These are phyloP conservation scores for Mortierella antarctica DNA, from an alignment of 192 early-diverging fungal species.

Conservation along the genomic window DNA sequence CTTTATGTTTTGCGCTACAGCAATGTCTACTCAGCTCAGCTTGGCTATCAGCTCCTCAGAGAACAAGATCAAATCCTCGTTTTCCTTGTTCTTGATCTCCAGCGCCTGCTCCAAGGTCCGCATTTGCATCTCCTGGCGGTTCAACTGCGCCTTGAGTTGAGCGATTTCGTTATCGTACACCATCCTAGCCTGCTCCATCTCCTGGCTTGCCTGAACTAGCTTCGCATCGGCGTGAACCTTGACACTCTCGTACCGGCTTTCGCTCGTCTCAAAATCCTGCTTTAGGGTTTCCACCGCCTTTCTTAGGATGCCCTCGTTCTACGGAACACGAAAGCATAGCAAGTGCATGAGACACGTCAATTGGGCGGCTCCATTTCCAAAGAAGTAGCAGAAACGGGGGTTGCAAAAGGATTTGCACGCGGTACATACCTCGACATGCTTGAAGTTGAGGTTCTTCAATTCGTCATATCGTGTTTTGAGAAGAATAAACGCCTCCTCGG, in stretches of 20 bases:
- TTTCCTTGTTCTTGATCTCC: slow-evolving; percentile 48
- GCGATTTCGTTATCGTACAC: slow-evolving; percentile 33
- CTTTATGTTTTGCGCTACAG: not conserved
- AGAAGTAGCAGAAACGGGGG: not conserved
- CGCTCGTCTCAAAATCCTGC: slow-evolving; percentile 48
- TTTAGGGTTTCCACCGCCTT: slow-evolving; percentile 48
- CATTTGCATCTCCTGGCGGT: slow-evolving; percentile 46
- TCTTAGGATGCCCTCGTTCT: slow-evolving; percentile 44
- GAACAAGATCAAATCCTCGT: slow-evolving; percentile 46
- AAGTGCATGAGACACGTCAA: not conserved
- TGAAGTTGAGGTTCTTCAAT: slow-evolving; percentile 30
- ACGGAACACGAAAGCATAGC: not conserved
- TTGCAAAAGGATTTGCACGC: not conserved
- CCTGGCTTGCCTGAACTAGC: slow-evolving; percentile 21
- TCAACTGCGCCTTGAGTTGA: slow-evolving; percentile 21
- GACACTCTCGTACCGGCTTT: slow-evolving; percentile 37
- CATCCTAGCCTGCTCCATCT: slow-evolving; percentile 36
- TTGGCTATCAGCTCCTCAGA: slow-evolving; percentile 46
- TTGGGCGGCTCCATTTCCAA: not conserved
- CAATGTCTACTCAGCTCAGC: slow-evolving; percentile 12
- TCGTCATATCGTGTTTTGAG: slow-evolving; percentile 48
- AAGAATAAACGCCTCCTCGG: slow-evolving; percentile 45
- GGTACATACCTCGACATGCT: slow-evolving; percentile 43
- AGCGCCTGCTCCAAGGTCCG: slow-evolving; percentile 39
- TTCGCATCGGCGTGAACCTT: slow-evolving; percentile 37